These are phyloP conservation scores for Penicillium atrosanguineum DNA, from an alignment of 495 filamentous ascomycete species.

Conservation along the genomic window DNA sequence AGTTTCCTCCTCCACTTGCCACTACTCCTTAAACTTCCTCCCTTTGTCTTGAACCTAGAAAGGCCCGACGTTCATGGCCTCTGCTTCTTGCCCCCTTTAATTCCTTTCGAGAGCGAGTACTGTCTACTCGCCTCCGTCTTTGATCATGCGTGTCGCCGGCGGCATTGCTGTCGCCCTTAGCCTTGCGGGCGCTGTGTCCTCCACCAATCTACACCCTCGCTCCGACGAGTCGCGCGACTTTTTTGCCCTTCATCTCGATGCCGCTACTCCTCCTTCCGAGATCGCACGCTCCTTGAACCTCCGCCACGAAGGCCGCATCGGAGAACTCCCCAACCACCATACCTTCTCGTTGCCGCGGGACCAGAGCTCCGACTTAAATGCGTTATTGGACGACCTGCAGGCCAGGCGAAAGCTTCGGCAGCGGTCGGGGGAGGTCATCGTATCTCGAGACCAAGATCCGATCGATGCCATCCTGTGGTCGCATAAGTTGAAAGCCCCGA, in stretches of 20 bases:
- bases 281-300: conserved; percentile 73
- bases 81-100: conserved; percentile 4
- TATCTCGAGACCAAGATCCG: conserved; percentile 49
- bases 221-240: conserved; percentile 78
- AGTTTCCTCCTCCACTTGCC: conserved; percentile 1
- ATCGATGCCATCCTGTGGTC: conserved; percentile 75
- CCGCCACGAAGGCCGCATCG: conserved; percentile 78
- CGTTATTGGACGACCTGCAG: conserved; percentile 56
- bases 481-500: conserved; percentile 71
- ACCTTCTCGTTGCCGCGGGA: conserved; percentile 70
- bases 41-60: neutral
- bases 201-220: conserved; percentile 44
- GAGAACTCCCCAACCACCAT: conserved; percentile 78
- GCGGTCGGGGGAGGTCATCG: conserved; percentile 47
- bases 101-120: conserved; percentile 13
- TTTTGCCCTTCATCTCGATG: conserved; percentile 81
- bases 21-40: conserved; percentile 2
- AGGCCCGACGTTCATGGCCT: conserved; percentile 27
- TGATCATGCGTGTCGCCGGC: conserved; percentile 36
- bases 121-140: conserved; percentile 6
- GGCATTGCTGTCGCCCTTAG: conserved; percentile 40
- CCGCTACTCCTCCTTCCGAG: conserved; percentile 60
- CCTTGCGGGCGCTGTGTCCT: conserved; percentile 35
- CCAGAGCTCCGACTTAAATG: conserved; percentile 54
- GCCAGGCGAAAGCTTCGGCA: conserved; percentile 50